These are phyloP conservation scores for Pseudocercospora pini-densiflorae DNA, from an alignment of 2,329 filamentous ascomycete species.

Conservation along the genomic window DNA sequence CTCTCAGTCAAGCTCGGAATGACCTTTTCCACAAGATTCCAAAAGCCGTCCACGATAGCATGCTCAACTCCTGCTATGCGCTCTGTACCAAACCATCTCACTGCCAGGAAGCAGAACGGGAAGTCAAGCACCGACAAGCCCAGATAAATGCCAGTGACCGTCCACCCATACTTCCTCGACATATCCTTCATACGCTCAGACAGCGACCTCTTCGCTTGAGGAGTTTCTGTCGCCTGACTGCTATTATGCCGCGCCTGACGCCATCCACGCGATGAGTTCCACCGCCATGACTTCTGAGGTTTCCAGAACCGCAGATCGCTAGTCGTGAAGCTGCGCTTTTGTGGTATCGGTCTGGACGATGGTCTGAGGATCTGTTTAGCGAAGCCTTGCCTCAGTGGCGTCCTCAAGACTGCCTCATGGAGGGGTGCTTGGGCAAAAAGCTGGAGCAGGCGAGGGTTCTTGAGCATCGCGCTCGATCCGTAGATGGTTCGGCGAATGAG, in stretches of 20 bases:
- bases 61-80: slow-evolving; percentile 78
- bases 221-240: slow-evolving; percentile 30
- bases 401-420: slow-evolving; percentile 13
- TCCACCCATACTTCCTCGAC: slow-evolving; percentile 92
- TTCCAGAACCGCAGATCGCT: slow-evolving; percentile 12
- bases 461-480: slow-evolving; percentile 24
- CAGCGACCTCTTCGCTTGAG: slow-evolving; percentile 35
- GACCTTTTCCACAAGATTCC: slow-evolving; percentile 63
- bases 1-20: slow-evolving; percentile 52
- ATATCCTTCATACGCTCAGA: slow-evolving; percentile 79
- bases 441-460: slow-evolving; percentile 21
- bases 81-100: slow-evolving; percentile 81
- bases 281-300: slow-evolving; percentile 25
- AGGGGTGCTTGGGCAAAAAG: slow-evolving; percentile 21
- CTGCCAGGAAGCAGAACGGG: slow-evolving; percentile 90
- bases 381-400: slow-evolving; percentile 19
- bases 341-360: slow-evolving; percentile 11
- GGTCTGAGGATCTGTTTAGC: slow-evolving; percentile 14
- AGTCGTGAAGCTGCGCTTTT: slow-evolving; percentile 19
- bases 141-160: slow-evolving; percentile 89
- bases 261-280: slow-evolving; percentile 23
- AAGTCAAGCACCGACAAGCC: slow-evolving; percentile 84
- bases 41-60: slow-evolving; percentile 64
- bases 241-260: slow-evolving; percentile 43
- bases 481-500: neutral